Evolutionary conservation across 495 filamentous ascomycete genomes (phyloP).

Genomic region (Wilcoxina mikolae): DNA sequence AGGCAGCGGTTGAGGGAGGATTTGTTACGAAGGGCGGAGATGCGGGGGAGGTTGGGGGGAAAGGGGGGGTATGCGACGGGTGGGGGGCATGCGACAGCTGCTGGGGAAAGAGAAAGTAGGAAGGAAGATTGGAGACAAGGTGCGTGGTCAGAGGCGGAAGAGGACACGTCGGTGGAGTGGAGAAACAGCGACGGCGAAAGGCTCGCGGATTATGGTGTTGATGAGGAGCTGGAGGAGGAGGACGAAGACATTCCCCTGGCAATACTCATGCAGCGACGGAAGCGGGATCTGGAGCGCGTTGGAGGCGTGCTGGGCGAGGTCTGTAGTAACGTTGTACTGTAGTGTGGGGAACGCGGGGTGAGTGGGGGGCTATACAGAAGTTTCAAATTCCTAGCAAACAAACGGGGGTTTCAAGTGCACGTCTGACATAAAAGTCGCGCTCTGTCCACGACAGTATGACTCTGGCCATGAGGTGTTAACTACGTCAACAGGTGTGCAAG

Average conservation of each 20-base stretch:
- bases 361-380: too few relatives aligned
- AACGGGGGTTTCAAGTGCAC: too few relatives aligned
- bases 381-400: too few relatives aligned
- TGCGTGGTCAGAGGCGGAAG: too few relatives aligned
- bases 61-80: constrained; percentile 4
- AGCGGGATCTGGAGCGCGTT: not conserved
- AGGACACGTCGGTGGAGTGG: constrained; percentile 43
- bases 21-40: constrained; percentile 30
- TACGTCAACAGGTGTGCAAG: too few relatives aligned
- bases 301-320: not conserved
- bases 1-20: constrained; percentile 41
- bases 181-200: constrained; percentile 71
- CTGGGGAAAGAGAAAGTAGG: constrained; percentile 16
- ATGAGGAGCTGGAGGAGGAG: constrained; percentile 53
- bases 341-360: too few relatives aligned
- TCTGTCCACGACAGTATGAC: too few relatives aligned
- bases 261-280: constrained; percentile 44
- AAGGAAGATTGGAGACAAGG: too few relatives aligned
- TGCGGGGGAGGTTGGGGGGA: constrained; percentile 30
- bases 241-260: constrained; percentile 70
- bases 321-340: not conserved
- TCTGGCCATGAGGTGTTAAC: too few relatives aligned
- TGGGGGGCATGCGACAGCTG: not conserved
- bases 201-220: constrained; percentile 78
- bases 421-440: too few relatives aligned